Evolutionary conservation across 805 yeast species (phyloP), one percentile per base, ranked within the genome.

Genomic region (Saccharomycopsis sp.): DNA sequence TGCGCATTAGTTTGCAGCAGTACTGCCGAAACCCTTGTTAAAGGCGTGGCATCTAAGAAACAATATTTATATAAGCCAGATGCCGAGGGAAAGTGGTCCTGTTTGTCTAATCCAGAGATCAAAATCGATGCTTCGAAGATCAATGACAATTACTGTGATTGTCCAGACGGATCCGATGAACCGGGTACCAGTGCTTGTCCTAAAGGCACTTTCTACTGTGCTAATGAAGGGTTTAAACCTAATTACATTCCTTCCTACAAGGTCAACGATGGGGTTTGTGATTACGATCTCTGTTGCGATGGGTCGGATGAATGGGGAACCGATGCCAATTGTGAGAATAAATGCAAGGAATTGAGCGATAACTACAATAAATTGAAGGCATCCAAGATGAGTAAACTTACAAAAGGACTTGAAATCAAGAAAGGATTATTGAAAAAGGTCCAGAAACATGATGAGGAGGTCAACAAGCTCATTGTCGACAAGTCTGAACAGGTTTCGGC

Each of bases 111-210:
- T 66, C 86, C 94, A 0, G 78, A 81, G n/a, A 81, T 90, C 3
- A 75, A 74, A 20, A 71, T 93, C 19, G 75, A 84, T 47, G 75
- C 75, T 55, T 74, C 74, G 42, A 87, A 84, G 66, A 78, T 93
- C 65, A 93, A 93, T 69, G 97, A 94, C 70, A 87, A 91, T 65
- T 86, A 79, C 67, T 93, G 98, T 72, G 98, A 94, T 67, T 93
- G 98, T 73, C 97, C 97, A 0, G 99, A 94, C 72, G 98, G 98
- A 0, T 84, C 92, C 2, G 99, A 94, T 73, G 98, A 94, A 70
- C 97, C 97, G 0, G 97, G 97, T 0, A 93, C 98, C 0, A 75
- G 86, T 47, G 97, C 97, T 0, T 93, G 98, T 70, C 66, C 70
- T 17, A 55, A 64, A 5, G 72, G 72, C n/a, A 63, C 64, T 53